phyloP scores from a whole-genome alignment of 2,329 filamentous ascomycete species.

The Fusarium mangiferae region DNA sequence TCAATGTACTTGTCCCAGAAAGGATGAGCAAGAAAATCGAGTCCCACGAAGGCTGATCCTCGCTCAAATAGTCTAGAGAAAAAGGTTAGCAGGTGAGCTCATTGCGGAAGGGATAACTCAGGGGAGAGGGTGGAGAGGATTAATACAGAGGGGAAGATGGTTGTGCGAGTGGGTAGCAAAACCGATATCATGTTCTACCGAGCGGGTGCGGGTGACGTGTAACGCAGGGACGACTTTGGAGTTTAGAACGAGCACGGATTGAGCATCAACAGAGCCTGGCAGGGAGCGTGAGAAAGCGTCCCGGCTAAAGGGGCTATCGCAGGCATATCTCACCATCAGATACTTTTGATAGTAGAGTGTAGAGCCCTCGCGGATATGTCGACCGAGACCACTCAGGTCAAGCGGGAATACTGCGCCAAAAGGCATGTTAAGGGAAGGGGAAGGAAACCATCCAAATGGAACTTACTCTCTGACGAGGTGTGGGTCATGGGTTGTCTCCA shows the following conservation, averaged over 20 bases:
- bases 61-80: conserved; percentile 87
- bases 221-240: conserved; percentile 54
- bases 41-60: conserved; percentile 82
- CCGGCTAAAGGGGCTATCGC: conserved; percentile 66
- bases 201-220: conserved; percentile 49
- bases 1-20: conserved; percentile 99
- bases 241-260: conserved; percentile 50
- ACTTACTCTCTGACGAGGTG: conserved; percentile 99
- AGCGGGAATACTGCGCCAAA: conserved; percentile 56
- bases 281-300: conserved; percentile 73
- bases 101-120: conserved; percentile 46
- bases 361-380: conserved; percentile 49
- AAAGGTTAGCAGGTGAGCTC: conserved; percentile 44
- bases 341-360: conserved; percentile 52
- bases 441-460: conserved; percentile 70
- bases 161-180: conserved; percentile 63
- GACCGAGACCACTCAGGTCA: conserved; percentile 55
- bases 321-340: conserved; percentile 78
- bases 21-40: conserved; percentile 93
- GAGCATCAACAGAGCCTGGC: conserved; percentile 67
- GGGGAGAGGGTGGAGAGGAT: conserved; percentile 55
- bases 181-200: conserved; percentile 55
- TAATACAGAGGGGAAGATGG: conserved; percentile 67
- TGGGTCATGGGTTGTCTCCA: conserved; percentile 94
- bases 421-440: conserved; percentile 73